Conservation (phyloP, 2,329 filamentous ascomycete genomes). For the Arachnomyces sp. region DNA sequence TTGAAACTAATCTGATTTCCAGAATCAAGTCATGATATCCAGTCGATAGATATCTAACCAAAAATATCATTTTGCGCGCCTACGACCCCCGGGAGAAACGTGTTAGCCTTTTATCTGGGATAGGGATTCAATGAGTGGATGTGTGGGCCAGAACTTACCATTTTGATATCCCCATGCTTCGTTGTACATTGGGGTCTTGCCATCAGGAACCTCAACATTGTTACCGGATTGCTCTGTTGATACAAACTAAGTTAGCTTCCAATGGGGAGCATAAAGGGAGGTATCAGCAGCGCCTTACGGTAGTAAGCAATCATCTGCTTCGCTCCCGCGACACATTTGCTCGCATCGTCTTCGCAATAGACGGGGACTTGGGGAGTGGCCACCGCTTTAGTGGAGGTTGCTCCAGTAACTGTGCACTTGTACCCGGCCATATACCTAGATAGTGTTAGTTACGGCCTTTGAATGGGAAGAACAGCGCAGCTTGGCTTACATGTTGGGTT, state of each 20-base stretch:
- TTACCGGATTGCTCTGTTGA: constrained; percentile 12
- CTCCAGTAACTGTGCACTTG: constrained; percentile 41
- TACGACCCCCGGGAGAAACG: too few relatives aligned
- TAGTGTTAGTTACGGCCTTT: too few relatives aligned
- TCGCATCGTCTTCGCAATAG: constrained; percentile 35
- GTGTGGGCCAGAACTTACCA: constrained; percentile 5
- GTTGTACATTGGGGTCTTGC: constrained; percentile 15
- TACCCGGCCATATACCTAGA: constrained; percentile 41
- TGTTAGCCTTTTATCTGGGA: too few relatives aligned
- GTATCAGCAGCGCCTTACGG: constrained; percentile 18
- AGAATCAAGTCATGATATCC: too few relatives aligned
- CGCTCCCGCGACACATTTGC: constrained; percentile 38
- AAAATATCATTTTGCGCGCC: too few relatives aligned
- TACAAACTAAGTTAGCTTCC: constrained; percentile 7
- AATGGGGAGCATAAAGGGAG: constrained; percentile 10
- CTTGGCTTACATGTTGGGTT: constrained; percentile 28
- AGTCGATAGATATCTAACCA: too few relatives aligned
- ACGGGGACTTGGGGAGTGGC: constrained; percentile 34
- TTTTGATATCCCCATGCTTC: constrained; percentile 11
- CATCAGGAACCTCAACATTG: constrained; percentile 10
- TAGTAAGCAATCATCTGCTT: constrained; percentile 47
- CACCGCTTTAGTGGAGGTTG: constrained; percentile 34
- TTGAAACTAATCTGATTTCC: too few relatives aligned
- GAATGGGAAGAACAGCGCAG: neutral
- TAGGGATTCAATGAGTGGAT: too few relatives aligned